These are phyloP conservation scores for Spathaspora hagerdaliae DNA, from an alignment of 805 yeast genomes.

Conservation along the genomic window DNA sequence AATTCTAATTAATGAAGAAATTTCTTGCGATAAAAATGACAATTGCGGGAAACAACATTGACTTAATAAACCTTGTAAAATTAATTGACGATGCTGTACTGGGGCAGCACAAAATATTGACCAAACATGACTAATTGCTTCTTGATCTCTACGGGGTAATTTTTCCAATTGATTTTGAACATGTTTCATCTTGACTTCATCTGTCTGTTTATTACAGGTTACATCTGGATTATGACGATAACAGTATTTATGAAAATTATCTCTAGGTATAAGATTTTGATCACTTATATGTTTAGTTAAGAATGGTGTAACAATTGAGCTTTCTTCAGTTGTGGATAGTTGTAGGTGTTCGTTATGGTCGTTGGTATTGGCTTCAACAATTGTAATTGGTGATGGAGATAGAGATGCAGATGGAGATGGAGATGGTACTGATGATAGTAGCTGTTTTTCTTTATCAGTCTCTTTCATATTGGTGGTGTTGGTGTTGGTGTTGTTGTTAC, in stretches of 20 bases:
- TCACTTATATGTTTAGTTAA: conserved; percentile 38
- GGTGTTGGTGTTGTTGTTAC: neutral
- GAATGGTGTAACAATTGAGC: conserved; percentile 37
- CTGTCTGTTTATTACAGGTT: conserved; percentile 65
- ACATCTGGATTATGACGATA: conserved; percentile 92
- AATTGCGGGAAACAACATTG: conserved; percentile 96
- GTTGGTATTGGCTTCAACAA: neutral
- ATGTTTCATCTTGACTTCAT: conserved; percentile 57
- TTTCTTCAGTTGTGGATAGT: conserved; percentile 8
- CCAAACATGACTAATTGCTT: conserved; percentile 80
- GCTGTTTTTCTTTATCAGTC: too few species aligned
- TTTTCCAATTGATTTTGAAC: conserved; percentile 56
- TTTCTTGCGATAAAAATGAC: conserved; percentile 78
- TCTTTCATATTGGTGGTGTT: too few species aligned
- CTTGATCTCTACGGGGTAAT: conserved; percentile 67
- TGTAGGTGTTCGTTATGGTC: neutral
- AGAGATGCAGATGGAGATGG: too few species aligned
- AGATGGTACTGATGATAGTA: too few species aligned
- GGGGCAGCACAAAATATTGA: conserved; percentile 76
- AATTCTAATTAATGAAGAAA: conserved; percentile 73
- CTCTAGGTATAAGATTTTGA: conserved; percentile 41
- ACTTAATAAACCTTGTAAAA: conserved; percentile 75
- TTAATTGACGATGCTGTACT: conserved; percentile 62
- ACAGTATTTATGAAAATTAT: conserved; percentile 68
- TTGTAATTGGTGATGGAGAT: neutral